A percentile compares a stretch with the other conserved stretches of the same genome.
Evolutionary conservation across 2,329 filamentous ascomycete genomes (phyloP).

Genomic region (Pseudohalonectria lignicola): DNA sequence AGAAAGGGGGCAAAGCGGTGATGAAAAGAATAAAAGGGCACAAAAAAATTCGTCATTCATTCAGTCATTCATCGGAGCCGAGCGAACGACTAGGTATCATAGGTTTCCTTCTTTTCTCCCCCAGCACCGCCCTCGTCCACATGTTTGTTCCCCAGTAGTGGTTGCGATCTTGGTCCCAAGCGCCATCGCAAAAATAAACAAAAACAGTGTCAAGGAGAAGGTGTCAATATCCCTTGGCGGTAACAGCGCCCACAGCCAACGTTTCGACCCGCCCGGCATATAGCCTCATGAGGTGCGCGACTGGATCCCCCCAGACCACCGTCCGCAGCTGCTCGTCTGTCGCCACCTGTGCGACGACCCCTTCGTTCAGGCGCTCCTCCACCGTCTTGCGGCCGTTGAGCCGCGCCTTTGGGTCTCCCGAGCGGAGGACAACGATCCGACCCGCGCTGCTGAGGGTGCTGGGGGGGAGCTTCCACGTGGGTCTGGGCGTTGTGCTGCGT

Average conservation of each 20-base stretch:
- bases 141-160: no score
- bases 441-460: constrained; percentile 61
- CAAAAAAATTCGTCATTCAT: no score
- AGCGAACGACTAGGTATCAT: no score
- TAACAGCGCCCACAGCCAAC: constrained; percentile 59
- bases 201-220: no score
- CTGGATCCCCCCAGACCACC: constrained; percentile 71
- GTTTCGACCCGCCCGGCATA: constrained; percentile 63
- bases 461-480: constrained; percentile 54
- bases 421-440: constrained; percentile 54
- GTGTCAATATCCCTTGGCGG: constrained; percentile 19
- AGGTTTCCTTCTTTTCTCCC: no score
- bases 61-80: no score
- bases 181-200: no score
- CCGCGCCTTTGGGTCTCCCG: constrained; percentile 25
- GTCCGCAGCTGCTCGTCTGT: constrained; percentile 56
- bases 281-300: constrained; percentile 69
- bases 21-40: no score
- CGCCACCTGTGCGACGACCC: constrained; percentile 58
- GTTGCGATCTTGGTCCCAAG: no score
- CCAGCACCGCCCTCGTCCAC: no score
- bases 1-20: no score
- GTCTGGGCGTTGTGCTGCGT: constrained; percentile 15
- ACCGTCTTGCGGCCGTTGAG: constrained; percentile 33
- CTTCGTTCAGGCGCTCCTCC: constrained; percentile 39